A percentile compares a stretch with the other conserved stretches of the same genome.
phyloP scores from a whole-genome alignment of 176 grass and related monocot species.

The Eragrostis curvula region DNA sequence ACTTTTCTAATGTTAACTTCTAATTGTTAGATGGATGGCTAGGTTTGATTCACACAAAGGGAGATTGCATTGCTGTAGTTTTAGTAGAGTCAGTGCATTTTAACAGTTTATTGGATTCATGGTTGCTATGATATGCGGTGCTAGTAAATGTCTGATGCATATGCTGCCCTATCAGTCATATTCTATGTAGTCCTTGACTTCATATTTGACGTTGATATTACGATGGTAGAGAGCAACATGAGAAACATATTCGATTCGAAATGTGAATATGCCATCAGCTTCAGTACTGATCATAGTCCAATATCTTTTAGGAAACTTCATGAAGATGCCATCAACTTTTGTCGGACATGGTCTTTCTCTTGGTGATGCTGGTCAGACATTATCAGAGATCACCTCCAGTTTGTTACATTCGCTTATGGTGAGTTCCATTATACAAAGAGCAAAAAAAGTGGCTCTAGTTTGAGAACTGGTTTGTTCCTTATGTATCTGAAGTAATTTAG shows the following conservation, averaged over 20 bases:
- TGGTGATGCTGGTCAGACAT: slow-evolving; percentile 27
- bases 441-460: not conserved
- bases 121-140: not conserved
- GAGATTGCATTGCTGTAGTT: not conserved
- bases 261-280: no score
- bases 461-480: not conserved
- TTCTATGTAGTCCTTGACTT: not conserved
- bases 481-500: not conserved
- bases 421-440: slow-evolving; percentile 35
- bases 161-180: not conserved
- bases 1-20: not conserved
- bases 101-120: not conserved
- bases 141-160: not conserved
- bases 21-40: not conserved
- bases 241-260: no score
- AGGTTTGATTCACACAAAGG: not conserved
- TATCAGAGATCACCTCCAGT: slow-evolving; percentile 48
- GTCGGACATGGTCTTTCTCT: slow-evolving; percentile 27
- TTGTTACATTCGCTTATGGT: slow-evolving; percentile 48
- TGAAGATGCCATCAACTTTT: slow-evolving; percentile 44
- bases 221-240: no score
- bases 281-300: slow-evolving; percentile 18
- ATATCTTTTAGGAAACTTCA: slow-evolving; percentile 51
- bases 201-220: not conserved
- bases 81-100: not conserved